Evolutionary conservation across 306 rosid species (phyloP), one percentile per base, ranked within the genome.

Genomic region (Boehmeria nivea): DNA sequence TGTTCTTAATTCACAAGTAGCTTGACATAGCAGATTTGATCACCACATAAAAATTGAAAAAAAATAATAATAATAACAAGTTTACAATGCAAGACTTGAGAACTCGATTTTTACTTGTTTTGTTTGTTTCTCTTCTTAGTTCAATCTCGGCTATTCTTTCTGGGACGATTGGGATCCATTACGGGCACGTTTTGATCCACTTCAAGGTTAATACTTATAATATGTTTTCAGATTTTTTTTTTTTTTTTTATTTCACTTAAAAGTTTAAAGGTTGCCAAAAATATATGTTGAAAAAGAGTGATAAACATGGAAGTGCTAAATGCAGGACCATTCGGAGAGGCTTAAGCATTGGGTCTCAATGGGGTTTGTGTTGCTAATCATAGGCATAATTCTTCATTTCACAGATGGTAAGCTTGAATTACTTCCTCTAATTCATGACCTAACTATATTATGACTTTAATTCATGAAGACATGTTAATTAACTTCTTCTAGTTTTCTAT

Each of bases 141-240:
- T 76, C 95, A 6, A 74, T 85, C 68, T 81, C 93, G 17, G 95
- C 89, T 43, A 78, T 85, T 44, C 77, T 85, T 66, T 83, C 87
- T 18, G 89, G 89, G 60, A 75, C 87, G 20, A 79, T 89, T 27
- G 95, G 97, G 24, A 77, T 89, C 76, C 95, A 89, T 57, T 89
- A 85, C 57, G 95, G 97, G 11, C 97, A 85, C 51, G 78, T 89
- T 64, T 71, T 89, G 77, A 73, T 85, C 51, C 95, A 89, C 75
- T 86, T 85, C 70, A 83, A 86, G 95, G 97, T 89, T 72, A 46
- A 10, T 1, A 26, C 1, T 12, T 1, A 26, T 31, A 31, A 6
- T 7, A 3, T 31, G 36, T 10, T 31, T 31, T 6, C 36, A 10
- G 36, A 31, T 4, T 31, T 31, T n/a, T n/a, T n/a, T n/a, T n/a